A percentile compares a stretch with the other conserved stretches of the same genome.
phyloP scores from a whole-genome alignment of 257 asterid species.

The Thymus mandschuricus region DNA sequence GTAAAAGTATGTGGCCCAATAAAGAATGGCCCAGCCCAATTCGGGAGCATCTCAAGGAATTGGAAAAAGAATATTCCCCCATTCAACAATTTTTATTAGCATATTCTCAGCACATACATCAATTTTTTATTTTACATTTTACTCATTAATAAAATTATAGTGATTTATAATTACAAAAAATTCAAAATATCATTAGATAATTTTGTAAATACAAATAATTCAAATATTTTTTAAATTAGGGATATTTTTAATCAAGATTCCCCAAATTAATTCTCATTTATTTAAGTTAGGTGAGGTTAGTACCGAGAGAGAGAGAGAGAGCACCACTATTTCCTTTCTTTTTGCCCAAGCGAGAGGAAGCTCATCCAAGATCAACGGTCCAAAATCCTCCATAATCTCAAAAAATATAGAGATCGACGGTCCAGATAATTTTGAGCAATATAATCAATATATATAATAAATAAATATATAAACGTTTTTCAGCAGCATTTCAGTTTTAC shows the following conservation, averaged over 20 bases:
- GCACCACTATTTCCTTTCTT: not conserved
- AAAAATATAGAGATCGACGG: slow-evolving; percentile 25
- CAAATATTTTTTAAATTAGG: not conserved
- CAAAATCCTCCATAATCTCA: not conserved
- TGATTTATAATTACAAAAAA: too few relatives aligned
- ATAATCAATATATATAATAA: too few relatives aligned
- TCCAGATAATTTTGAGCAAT: slow-evolving; percentile 25
- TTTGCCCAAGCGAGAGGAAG: slow-evolving; percentile 1
- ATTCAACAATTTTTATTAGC: slow-evolving; percentile 10
- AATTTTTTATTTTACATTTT: not conserved
- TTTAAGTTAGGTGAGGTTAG: not conserved
- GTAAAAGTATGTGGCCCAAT: not conserved
- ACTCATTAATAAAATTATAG: not conserved
- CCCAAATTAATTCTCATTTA: not conserved
- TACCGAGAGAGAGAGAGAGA: too few relatives aligned
- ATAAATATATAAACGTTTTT: not conserved
- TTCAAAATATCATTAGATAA: too few relatives aligned
- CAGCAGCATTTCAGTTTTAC: slow-evolving; percentile 15
- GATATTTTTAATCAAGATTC: not conserved
- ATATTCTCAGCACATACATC: slow-evolving; percentile 17
- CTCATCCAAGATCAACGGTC: slow-evolving; percentile 17
- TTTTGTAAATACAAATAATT: too few relatives aligned
- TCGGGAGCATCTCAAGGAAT: slow-evolving; percentile 2
- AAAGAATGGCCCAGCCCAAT: not conserved
- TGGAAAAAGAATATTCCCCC: slow-evolving; percentile 30